phyloP scores from a whole-genome alignment of 495 filamentous ascomycete genomes.

The Apodospora peruviana region DNA sequence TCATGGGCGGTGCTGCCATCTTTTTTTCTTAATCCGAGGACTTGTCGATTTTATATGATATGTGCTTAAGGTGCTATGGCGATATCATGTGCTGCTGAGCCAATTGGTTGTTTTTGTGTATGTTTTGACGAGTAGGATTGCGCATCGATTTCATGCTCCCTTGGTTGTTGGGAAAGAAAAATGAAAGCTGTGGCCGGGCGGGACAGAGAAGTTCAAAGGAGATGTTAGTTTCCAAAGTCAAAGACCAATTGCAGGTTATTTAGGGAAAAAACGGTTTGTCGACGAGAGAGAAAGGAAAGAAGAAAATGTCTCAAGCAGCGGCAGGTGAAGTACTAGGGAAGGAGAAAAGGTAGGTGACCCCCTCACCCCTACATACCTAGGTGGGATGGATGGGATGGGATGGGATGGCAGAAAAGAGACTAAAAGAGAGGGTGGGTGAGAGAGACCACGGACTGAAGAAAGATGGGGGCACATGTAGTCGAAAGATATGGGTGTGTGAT shows the following conservation, averaged over 20 bases:
- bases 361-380: too few species aligned
- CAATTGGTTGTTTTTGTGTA: constrained; percentile 2
- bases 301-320: constrained; percentile 18
- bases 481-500: not conserved
- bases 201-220: not conserved
- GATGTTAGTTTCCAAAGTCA: too few species aligned
- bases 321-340: too few species aligned
- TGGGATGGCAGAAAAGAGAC: too few species aligned
- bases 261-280: too few species aligned
- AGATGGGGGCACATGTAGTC: not conserved
- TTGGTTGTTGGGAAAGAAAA: not conserved
- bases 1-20: constrained; percentile 11
- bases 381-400: too few species aligned
- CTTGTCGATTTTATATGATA: not conserved
- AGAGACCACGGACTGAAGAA: not conserved
- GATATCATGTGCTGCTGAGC: constrained; percentile 5
- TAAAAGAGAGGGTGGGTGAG: constrained; percentile 3
- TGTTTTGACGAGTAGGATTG: not conserved
- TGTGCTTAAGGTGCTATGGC: too few species aligned
- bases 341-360: too few species aligned
- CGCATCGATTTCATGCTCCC: not conserved
- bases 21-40: not conserved
- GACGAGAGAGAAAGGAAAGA: too few species aligned
- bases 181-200: not conserved
- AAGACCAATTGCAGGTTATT: too few species aligned